phyloP scores from a whole-genome alignment of 768 basidiomycete species.

The Agaricus sinodeliciosus region DNA sequence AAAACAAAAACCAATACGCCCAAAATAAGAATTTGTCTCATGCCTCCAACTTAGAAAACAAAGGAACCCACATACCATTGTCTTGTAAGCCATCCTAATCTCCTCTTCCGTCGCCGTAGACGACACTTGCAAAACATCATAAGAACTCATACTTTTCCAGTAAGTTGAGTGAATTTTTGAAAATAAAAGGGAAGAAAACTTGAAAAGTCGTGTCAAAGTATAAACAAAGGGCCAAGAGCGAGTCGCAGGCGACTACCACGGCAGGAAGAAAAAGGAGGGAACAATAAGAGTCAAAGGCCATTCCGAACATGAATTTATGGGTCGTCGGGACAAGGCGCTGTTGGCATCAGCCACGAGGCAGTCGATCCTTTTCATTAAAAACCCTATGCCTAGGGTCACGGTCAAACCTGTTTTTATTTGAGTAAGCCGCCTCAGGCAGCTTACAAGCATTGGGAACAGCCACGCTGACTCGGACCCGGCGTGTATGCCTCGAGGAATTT shows the following conservation, averaged over 20 bases:
- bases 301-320: neutral
- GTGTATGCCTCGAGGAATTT: neutral
- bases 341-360: conserved; percentile 8
- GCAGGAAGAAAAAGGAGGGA: neutral
- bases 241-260: neutral
- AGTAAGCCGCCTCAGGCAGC: neutral
- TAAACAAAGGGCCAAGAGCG: neutral
- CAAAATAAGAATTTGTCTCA: too few relatives aligned
- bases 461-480: neutral
- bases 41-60: too few relatives aligned
- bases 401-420: neutral
- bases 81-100: conserved; percentile 5
- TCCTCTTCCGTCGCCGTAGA: conserved; percentile 3
- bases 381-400: too few relatives aligned
- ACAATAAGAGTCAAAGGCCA: neutral
- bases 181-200: neutral
- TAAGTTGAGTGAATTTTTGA: too few relatives aligned
- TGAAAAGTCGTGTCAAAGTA: neutral
- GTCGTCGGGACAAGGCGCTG: neutral
- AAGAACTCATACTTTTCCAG: neutral
- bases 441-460: neutral
- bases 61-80: neutral
- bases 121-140: conserved; percentile 7
- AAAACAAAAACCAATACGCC: neutral
- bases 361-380: neutral